These are phyloP conservation scores for Pichia sp. DNA, from an alignment of 1,139 yeast genomes.

Conservation along the genomic window DNA sequence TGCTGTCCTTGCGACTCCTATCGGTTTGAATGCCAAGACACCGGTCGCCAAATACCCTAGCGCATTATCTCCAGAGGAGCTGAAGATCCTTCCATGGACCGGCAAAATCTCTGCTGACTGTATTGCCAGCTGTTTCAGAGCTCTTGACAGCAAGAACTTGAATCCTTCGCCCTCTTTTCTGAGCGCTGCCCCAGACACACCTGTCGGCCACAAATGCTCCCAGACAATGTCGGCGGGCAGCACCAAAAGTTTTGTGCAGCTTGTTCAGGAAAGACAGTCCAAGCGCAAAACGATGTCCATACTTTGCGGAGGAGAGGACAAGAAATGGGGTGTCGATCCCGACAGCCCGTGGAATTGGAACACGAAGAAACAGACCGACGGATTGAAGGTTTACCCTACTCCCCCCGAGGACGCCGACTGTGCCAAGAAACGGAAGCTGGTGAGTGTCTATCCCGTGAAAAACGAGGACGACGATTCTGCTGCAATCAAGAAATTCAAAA, in stretches of 20 bases:
- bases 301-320: background rate
- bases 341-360: slow-evolving; percentile 11
- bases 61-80: slow-evolving; percentile 22
- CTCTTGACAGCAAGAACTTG: slow-evolving; percentile 8
- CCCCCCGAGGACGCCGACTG: slow-evolving; percentile 30
- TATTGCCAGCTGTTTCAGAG: slow-evolving; percentile 42
- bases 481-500: background rate
- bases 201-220: background rate
- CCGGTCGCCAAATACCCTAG: slow-evolving; percentile 25
- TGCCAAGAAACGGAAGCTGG: slow-evolving; percentile 2
- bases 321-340: slow-evolving; percentile 9
- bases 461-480: background rate
- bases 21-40: slow-evolving; percentile 34
- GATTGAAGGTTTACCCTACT: slow-evolving; percentile 26
- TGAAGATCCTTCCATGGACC: slow-evolving; percentile 35
- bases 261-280: slow-evolving; percentile 9
- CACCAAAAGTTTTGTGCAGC: slow-evolving; percentile 8
- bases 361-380: background rate
- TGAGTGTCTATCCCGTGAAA: background rate
- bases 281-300: slow-evolving; percentile 4
- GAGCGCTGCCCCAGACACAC: background rate
- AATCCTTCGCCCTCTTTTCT: slow-evolving; percentile 8
- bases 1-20: slow-evolving; percentile 39
- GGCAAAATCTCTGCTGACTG: slow-evolving; percentile 45
- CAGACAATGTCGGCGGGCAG: slow-evolving; percentile 6